Evolutionary conservation across 2,329 filamentous ascomycete species (phyloP).

Genomic region (Arthrobotrys sphaeroides): DNA sequence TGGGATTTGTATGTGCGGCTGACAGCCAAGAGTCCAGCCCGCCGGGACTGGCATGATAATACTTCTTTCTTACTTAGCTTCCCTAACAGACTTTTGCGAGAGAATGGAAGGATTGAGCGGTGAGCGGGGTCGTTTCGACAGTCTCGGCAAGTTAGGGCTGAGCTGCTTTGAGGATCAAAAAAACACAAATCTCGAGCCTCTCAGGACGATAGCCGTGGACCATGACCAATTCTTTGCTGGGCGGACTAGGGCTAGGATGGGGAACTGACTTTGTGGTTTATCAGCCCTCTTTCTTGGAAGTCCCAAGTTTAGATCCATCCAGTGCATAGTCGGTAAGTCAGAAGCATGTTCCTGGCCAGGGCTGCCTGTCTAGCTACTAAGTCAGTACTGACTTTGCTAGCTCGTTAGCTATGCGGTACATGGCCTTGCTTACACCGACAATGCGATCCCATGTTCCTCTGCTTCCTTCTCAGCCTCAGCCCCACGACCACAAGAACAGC

Average conservation of each 20-base stretch:
- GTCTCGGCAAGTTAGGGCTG: slow-evolving; percentile 54
- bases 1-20: slow-evolving; percentile 39
- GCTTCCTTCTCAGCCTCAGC: slow-evolving; percentile 47
- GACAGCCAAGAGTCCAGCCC: slow-evolving; percentile 39
- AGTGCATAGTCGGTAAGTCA: not conserved
- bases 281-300: slow-evolving; percentile 37
- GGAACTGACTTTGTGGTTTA: not conserved
- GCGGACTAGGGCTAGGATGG: slow-evolving; percentile 6
- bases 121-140: slow-evolving; percentile 2
- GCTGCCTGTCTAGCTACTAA: too few relatives aligned
- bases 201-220: not conserved
- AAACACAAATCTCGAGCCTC: slow-evolving; percentile 43
- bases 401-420: not conserved
- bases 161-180: slow-evolving; percentile 46
- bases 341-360: not conserved
- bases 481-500: slow-evolving; percentile 8
- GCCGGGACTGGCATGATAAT: slow-evolving; percentile 11
- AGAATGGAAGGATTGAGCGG: slow-evolving; percentile 29
- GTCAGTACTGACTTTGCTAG: too few relatives aligned
- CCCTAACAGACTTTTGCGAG: not conserved
- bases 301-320: slow-evolving; percentile 37
- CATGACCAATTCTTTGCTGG: slow-evolving; percentile 43
- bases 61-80: not conserved
- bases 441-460: not conserved
- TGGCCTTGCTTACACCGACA: not conserved